phyloP scores from a whole-genome alignment of 106 monocot genomes.

The Dendrobium huoshanense region DNA sequence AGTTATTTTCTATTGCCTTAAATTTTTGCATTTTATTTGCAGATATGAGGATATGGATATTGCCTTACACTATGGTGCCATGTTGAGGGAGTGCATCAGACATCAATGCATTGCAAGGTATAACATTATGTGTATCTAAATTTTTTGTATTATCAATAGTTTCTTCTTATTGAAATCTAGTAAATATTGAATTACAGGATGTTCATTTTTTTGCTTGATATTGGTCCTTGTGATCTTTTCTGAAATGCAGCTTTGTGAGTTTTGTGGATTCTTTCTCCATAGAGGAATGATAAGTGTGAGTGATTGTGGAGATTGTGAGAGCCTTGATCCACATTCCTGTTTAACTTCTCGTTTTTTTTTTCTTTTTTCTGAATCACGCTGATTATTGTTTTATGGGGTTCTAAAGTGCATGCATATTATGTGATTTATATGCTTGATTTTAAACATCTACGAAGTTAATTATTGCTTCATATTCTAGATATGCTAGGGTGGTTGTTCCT shows the following conservation, averaged over 20 bases:
- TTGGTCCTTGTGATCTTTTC: not conserved
- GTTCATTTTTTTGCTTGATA: not conserved
- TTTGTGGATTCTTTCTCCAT: too few species aligned
- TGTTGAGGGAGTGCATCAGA: slow-evolving; percentile 94
- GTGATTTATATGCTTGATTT: not conserved
- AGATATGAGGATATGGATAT: slow-evolving; percentile 78
- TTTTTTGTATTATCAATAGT: not conserved
- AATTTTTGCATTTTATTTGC: not conserved
- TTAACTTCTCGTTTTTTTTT: too few species aligned
- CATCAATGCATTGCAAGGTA: slow-evolving; percentile 95
- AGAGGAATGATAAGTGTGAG: too few species aligned
- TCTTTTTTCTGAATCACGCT: too few species aligned
- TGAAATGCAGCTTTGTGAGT: not conserved
- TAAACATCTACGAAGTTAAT: not conserved
- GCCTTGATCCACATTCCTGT: too few species aligned
- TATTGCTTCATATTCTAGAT: not conserved
- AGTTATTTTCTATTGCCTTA: not conserved
- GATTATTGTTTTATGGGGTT: too few species aligned
- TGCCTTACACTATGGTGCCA: slow-evolving; percentile 79
- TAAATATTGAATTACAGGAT: not conserved
- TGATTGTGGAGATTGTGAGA: too few species aligned
- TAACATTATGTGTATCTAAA: not conserved
- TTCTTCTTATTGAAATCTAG: not conserved
- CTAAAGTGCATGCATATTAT: not conserved
- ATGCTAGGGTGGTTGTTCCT: not conserved